A percentile compares a stretch with the other conserved stretches of the same genome.
Evolutionary conservation across 2,329 filamentous ascomycete species (phyloP).

Genomic region (Lasiodiplodia sp.): DNA sequence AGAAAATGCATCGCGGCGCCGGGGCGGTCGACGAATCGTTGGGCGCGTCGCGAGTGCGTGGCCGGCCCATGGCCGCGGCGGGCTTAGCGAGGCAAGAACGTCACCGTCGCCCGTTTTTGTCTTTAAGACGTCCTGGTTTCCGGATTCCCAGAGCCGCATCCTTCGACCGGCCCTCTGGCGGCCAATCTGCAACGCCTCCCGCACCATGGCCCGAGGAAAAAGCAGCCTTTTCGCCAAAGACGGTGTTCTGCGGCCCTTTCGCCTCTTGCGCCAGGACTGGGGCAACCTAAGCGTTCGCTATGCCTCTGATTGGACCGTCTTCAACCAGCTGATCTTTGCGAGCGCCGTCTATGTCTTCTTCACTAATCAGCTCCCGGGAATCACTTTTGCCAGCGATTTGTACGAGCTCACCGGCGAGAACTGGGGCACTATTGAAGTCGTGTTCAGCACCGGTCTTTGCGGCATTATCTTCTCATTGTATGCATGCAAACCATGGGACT

Average conservation of each 20-base stretch:
- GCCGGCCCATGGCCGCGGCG: not conserved
- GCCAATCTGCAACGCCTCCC: not conserved
- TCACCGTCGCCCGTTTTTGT: conserved; percentile 6
- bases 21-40: not conserved
- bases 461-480: conserved; percentile 69
- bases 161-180: not conserved
- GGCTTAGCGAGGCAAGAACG: conserved; percentile 7
- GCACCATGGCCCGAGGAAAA: conserved; percentile 18
- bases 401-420: conserved; percentile 67
- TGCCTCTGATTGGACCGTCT: conserved; percentile 51
- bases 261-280: conserved; percentile 42
- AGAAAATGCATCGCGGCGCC: not conserved
- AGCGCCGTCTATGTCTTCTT: conserved; percentile 73
- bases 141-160: conserved; percentile 1
- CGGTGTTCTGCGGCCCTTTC: conserved; percentile 41
- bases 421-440: conserved; percentile 72
- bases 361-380: conserved; percentile 70
- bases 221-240: conserved; percentile 33
- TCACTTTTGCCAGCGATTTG: conserved; percentile 71
- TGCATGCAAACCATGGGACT: conserved; percentile 32
- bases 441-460: conserved; percentile 70
- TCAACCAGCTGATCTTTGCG: conserved; percentile 70
- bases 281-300: conserved; percentile 40
- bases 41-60: not conserved
- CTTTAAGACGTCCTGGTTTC: not conserved